Percentiles rank a stretch among this genome's conserved stretches.
phyloP scores from a whole-genome alignment of 331 rosid species.

The Saraca asoca region DNA sequence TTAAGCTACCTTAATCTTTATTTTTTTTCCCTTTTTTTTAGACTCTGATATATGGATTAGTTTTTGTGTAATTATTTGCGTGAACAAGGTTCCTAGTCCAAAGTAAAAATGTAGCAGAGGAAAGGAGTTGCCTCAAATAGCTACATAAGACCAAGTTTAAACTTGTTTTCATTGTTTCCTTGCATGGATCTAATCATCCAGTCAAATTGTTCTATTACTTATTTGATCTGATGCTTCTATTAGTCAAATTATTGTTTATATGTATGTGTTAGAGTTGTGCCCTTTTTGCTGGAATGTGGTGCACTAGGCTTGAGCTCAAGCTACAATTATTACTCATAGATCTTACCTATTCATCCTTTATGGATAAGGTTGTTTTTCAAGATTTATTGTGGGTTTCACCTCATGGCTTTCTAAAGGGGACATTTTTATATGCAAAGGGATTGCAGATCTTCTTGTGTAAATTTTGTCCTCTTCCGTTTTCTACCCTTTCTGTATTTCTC shows the following conservation, averaged over 20 bases:
- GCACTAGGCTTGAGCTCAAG: no score
- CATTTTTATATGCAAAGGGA: no score
- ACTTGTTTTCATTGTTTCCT: constrained; percentile 23
- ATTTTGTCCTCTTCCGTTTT: no score
- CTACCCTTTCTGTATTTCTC: no score
- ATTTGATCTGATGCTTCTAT: constrained; percentile 25
- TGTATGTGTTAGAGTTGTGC: neutral
- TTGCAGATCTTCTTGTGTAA: no score
- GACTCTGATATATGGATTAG: neutral
- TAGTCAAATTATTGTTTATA: constrained; percentile 22
- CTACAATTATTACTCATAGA: no score
- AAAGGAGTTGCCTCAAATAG: constrained; percentile 21
- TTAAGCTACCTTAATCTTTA: constrained; percentile 34
- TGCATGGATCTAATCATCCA: constrained; percentile 3
- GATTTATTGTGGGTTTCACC: no score
- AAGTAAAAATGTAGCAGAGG: constrained; percentile 21
- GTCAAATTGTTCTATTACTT: constrained; percentile 21
- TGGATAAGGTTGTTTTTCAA: no score
- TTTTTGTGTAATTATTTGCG: constrained; percentile 20
- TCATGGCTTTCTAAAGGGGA: no score
- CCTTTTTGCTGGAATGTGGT: no score
- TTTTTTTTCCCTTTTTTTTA: neutral
- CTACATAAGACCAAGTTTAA: constrained; percentile 9
- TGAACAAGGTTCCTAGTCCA: neutral
- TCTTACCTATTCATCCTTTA: no score